These are phyloP conservation scores for Penstemon davidsonii DNA, from an alignment of 257 asterid genomes.

Conservation along the genomic window DNA sequence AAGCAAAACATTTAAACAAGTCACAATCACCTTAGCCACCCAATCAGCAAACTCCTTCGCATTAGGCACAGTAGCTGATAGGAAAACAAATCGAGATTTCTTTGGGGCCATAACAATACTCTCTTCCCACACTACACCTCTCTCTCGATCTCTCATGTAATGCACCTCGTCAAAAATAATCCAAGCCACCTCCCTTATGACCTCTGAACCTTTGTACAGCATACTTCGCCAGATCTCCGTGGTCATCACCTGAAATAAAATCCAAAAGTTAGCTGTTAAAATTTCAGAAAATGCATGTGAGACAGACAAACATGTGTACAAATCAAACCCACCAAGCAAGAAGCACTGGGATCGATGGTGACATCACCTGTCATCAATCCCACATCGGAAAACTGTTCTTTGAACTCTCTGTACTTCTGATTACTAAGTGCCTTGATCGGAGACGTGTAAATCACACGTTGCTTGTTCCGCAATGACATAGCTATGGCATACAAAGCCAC, in stretches of 20 bases:
- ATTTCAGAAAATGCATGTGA: constrained; percentile 4
- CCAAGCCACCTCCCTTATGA: constrained; percentile 95
- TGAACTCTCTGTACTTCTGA: constrained; percentile 95
- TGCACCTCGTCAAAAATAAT: constrained; percentile 95
- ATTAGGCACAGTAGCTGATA: constrained; percentile 94
- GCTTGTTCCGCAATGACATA: constrained; percentile 76
- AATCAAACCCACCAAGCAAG: constrained; percentile 83
- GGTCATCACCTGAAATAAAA: constrained; percentile 81
- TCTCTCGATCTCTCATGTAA: constrained; percentile 96
- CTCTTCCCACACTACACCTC: constrained; percentile 99
- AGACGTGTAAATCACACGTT: constrained; percentile 90
- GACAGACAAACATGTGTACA: constrained; percentile 18
- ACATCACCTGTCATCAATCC: constrained; percentile 99
- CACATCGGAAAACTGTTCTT: constrained; percentile 96
- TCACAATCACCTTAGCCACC: constrained; percentile 85
- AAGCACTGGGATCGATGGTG: constrained; percentile 90
- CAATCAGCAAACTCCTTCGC: constrained; percentile 98
- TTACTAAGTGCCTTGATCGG: constrained; percentile 97
- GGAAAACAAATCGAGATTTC: constrained; percentile 85
- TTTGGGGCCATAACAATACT: constrained; percentile 94
- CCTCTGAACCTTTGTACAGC: constrained; percentile 98
- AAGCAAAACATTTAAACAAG: background rate
- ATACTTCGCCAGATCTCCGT: constrained; percentile 98
- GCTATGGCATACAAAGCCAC: constrained; percentile 92
- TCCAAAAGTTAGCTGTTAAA: constrained; percentile 22